Conservation (phyloP, 371 early-diverging fungal species). For the Dichotomocladium elegans region DNA sequence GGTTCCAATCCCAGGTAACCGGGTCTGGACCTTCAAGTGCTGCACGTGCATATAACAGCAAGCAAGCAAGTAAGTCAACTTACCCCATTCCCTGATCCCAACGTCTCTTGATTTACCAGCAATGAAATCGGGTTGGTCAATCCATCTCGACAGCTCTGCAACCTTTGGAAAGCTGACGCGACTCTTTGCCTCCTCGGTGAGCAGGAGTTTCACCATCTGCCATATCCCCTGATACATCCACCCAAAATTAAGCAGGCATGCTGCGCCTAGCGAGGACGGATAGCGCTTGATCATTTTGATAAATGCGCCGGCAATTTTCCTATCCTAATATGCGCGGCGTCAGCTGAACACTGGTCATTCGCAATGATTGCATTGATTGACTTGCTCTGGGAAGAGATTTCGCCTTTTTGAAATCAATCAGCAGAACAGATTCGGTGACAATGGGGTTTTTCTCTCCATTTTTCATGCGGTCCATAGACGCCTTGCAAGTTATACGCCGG, state of each 20-base stretch:
- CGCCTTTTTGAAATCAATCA: constrained; percentile 40
- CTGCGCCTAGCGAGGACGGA: constrained; percentile 33
- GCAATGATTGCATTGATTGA: background rate
- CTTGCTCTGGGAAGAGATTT: constrained; percentile 30
- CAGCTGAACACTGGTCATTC: background rate
- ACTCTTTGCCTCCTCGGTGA: constrained; percentile 41
- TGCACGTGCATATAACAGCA: constrained; percentile 4
- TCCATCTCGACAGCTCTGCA: constrained; percentile 17
- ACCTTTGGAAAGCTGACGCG: constrained; percentile 32
- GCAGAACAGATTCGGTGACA: constrained; percentile 24
- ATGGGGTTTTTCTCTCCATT: constrained; percentile 12
- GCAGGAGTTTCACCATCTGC: constrained; percentile 44
- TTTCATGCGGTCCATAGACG: constrained; percentile 16
- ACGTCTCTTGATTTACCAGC: background rate
- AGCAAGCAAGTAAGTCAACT: background rate
- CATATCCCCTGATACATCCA: constrained; percentile 50
- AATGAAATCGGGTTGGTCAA: constrained; percentile 4
- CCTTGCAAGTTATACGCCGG: constrained; percentile 20
- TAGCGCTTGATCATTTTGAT: constrained; percentile 32
- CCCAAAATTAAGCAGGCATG: constrained; percentile 38
- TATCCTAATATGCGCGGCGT: constrained; percentile 20
- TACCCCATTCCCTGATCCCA: background rate
- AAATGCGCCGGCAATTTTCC: constrained; percentile 21
- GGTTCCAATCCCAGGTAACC: background rate
- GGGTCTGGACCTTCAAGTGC: constrained; percentile 6